Base-by-base conservation (phyloP, 108 stramenopile genomes). In the Cyclostephanos tholiformis region DNA sequence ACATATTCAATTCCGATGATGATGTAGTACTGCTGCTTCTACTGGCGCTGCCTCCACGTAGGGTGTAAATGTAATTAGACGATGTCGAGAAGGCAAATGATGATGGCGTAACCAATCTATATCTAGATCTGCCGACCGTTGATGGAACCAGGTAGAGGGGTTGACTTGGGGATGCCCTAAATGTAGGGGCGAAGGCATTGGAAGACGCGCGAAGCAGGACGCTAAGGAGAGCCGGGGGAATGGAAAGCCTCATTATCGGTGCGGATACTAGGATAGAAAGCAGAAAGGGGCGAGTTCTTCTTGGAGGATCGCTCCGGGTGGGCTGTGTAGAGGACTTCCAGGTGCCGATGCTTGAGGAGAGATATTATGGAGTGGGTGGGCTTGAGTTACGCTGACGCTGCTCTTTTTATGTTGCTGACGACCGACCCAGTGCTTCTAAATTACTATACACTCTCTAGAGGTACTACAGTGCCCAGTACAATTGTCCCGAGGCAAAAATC, bases 1-100 rank as follows among this genome's bases (percentile, higher is more conserved):
- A 29, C 76, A 77, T 77, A 63, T n/a, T n/a, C 95, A 32, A 32
- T 32, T 4, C 32, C 32, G 32, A 32, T 32, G 32, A 32, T 32
- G 32, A 32, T 32, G 32, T 32, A 53, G 17, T 53, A 25, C 12
- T 53, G 10, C 0, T 20, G 52, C 57, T 58, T 10, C 57, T 58
- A 27, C 57, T 58, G 12, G 27, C 12, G 41, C 53, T 55, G 23
- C 53, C 53, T 25, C 53, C 53, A 13, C 53, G 53, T 26, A 55
- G 10, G 26, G 10, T 26, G 26, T 55, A 27, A 27, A 55, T 26
- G 53, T 2, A 25, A 55, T 12, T 25, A 13, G 53, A 55, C 23
- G 53, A 55, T 46, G 44, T 0, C 16, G 44, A 46, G 26, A 55
- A 55, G 53, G 23, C 25, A 10, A 27, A 13, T 5, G 53, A 55